Conservation (phyloP, 75 land plant species). For the Azolla pinnata region DNA sequence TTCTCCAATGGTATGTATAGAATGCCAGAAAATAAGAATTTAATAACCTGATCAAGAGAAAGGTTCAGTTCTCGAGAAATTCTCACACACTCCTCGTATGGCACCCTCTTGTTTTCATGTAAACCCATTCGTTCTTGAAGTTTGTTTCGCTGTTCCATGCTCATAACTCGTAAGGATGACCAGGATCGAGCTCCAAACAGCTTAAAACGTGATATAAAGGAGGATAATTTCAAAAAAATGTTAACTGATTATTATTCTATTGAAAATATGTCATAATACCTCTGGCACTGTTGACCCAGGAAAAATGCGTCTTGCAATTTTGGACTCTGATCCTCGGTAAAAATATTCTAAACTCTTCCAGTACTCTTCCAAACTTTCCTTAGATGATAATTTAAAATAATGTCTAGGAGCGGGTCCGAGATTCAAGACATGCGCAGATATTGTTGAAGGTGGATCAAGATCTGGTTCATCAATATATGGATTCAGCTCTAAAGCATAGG, state of each 20-base stretch:
- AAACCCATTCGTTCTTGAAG: slow-evolving; percentile 53
- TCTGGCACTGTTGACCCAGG: slow-evolving; percentile 90
- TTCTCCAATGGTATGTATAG: too few relatives aligned
- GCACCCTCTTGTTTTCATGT: slow-evolving; percentile 28
- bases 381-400: slow-evolving; percentile 55
- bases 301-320: slow-evolving; percentile 58
- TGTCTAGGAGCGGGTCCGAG: slow-evolving; percentile 53
- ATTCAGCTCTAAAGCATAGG: slow-evolving; percentile 70
- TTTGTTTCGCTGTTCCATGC: slow-evolving; percentile 67
- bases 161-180: slow-evolving; percentile 71
- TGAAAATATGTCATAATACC: too few relatives aligned
- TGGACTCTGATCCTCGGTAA: slow-evolving; percentile 53
- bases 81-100: slow-evolving; percentile 52
- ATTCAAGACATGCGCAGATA: slow-evolving; percentile 30
- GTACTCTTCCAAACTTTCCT: slow-evolving; percentile 61
- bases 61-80: slow-evolving; percentile 82
- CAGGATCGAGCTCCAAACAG: slow-evolving; percentile 65
- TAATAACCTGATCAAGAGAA: slow-evolving; percentile 86
- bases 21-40: too few relatives aligned
- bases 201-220: too few relatives aligned
- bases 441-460: slow-evolving; percentile 27
- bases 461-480: slow-evolving; percentile 82
- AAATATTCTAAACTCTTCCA: slow-evolving; percentile 89
- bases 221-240: too few relatives aligned
- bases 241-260: too few relatives aligned